These are phyloP conservation scores for Pouteria glomerata DNA, from an alignment of 148 eudicot genomes.

Conservation along the genomic window DNA sequence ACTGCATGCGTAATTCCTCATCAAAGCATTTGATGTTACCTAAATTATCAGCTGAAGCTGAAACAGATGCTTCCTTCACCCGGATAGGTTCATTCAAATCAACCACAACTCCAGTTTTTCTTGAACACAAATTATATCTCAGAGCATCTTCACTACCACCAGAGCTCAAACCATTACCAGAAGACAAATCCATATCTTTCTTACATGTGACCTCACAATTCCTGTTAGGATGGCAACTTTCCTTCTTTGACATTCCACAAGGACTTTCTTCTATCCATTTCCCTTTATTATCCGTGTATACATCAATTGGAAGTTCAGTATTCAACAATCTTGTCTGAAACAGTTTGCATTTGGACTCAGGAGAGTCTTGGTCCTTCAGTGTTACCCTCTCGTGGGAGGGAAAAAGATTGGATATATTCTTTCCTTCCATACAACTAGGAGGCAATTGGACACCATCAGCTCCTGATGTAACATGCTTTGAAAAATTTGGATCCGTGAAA, in stretches of 20 bases:
- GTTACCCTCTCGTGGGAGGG: neutral
- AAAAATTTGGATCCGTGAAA: conserved; percentile 8
- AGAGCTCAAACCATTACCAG: conserved; percentile 10
- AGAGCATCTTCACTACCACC: conserved; percentile 9
- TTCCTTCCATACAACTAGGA: neutral
- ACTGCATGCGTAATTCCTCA: conserved; percentile 10
- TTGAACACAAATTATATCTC: neutral
- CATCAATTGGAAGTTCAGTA: conserved; percentile 8
- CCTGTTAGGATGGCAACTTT: neutral
- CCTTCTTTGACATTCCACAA: neutral
- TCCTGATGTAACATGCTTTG: neutral
- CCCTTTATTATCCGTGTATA: conserved; percentile 9
- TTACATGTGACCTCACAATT: neutral
- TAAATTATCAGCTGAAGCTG: conserved; percentile 7
- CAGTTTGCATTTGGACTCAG: conserved; percentile 4
- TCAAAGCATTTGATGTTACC: neutral
- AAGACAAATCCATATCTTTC: conserved; percentile 11
- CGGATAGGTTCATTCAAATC: conserved; percentile 29
- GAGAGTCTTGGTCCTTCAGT: neutral
- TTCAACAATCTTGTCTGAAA: conserved; percentile 14
- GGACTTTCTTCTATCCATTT: conserved; percentile 5
- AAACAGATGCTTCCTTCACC: conserved; percentile 13
- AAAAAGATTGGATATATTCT: conserved; percentile 9
- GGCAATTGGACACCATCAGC: conserved; percentile 4
- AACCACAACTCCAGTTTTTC: conserved; percentile 9